Percentiles rank a stretch among this genome's conserved stretches.
phyloP scores from a whole-genome alignment of 345 rosid species.

The Camelina sativa region DNA sequence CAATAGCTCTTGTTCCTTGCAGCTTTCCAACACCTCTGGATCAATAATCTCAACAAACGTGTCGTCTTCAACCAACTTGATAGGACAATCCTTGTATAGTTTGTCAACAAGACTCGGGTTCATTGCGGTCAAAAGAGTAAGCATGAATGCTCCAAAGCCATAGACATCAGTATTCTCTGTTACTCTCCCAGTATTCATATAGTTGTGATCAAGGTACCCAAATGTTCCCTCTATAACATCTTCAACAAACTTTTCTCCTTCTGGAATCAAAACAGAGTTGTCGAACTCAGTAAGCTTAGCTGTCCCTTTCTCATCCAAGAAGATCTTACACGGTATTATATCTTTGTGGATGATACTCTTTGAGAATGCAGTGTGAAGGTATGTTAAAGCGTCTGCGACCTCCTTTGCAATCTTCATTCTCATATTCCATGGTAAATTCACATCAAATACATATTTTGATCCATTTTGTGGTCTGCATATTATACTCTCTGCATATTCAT shows the following conservation, averaged over 20 bases:
- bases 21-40: background rate
- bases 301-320: slow-evolving; percentile 30
- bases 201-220: slow-evolving; percentile 22
- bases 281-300: slow-evolving; percentile 26
- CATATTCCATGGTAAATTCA: slow-evolving; percentile 5
- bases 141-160: slow-evolving; percentile 18
- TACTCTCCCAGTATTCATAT: slow-evolving; percentile 1
- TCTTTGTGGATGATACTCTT: slow-evolving; percentile 27
- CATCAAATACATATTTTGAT: background rate
- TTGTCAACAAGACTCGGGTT: background rate
- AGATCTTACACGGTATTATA: slow-evolving; percentile 23
- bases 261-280: slow-evolving; percentile 14
- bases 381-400: slow-evolving; percentile 19
- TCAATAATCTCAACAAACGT: slow-evolving; percentile 21
- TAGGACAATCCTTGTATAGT: background rate
- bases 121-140: slow-evolving; percentile 10
- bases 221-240: slow-evolving; percentile 19
- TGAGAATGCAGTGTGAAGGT: slow-evolving; percentile 33
- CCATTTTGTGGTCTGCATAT: slow-evolving; percentile 1
- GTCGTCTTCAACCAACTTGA: slow-evolving; percentile 5
- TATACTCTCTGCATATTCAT: background rate
- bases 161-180: slow-evolving; percentile 25
- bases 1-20: background rate
- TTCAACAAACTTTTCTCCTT: slow-evolving; percentile 24
- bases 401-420: slow-evolving; percentile 20